Conservation (phyloP, 169 alveolate species). For the Cryptosporidium tyzzeri region DNA sequence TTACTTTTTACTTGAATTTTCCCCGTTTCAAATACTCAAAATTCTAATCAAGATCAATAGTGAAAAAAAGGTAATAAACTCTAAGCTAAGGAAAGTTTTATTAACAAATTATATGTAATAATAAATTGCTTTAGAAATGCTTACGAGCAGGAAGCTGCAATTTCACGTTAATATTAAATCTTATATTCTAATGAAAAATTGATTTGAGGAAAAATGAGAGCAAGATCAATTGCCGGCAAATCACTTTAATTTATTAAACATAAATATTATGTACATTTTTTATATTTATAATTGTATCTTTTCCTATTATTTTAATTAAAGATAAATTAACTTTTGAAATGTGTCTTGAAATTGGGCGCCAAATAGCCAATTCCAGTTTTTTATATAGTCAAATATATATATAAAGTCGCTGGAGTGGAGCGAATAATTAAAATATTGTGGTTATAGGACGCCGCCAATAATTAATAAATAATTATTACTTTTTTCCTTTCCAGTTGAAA, state of each 20-base stretch:
- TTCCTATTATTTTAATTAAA: neutral
- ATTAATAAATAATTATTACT: constrained; percentile 20
- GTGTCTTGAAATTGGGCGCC: constrained; percentile 71
- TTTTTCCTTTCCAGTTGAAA: constrained; percentile 3
- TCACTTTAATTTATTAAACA: no score
- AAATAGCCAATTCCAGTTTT: neutral
- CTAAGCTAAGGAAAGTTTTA: neutral
- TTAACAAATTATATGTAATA: no score
- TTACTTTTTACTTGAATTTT: neutral
- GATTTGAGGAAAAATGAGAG: neutral
- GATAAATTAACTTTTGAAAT: neutral
- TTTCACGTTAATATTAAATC: neutral
- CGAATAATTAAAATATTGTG: constrained; percentile 35
- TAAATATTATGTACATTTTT: neutral
- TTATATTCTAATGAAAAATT: no score
- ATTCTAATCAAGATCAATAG: no score
- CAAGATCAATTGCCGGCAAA: neutral
- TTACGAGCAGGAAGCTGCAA: neutral
- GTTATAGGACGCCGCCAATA: constrained; percentile 71
- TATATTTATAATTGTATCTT: neutral
- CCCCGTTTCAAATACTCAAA: neutral
- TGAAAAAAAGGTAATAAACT: no score
- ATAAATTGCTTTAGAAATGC: no score
- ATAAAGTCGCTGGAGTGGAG: constrained; percentile 69
- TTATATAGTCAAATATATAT: constrained; percentile 36